phyloP scores from a whole-genome alignment of 2,329 filamentous ascomycete species.

The Penicillium sp. region DNA sequence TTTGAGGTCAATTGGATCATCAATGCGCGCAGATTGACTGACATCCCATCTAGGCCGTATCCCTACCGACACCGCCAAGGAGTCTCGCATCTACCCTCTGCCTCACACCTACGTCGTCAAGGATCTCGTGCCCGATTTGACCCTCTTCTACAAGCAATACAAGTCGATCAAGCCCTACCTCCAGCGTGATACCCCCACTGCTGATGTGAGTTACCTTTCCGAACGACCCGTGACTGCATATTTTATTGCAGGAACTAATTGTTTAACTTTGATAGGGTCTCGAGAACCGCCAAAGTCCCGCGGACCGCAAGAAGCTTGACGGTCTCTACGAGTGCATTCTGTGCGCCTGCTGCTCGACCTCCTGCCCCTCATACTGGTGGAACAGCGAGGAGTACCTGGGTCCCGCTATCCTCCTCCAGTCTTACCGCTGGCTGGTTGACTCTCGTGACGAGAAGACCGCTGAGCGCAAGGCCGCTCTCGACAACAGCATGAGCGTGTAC shows the following conservation, averaged over 20 bases:
- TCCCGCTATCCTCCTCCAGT: constrained; percentile 94
- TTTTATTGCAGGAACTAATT: neutral
- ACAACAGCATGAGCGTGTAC: constrained; percentile 99
- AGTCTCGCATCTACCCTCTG: constrained; percentile 95
- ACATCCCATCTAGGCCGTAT: constrained; percentile 74
- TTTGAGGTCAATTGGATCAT: neutral
- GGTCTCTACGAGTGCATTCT: constrained; percentile 99
- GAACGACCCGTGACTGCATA: constrained; percentile 6
- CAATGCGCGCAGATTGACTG: constrained; percentile 20
- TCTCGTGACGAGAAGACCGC: constrained; percentile 88
- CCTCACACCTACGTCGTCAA: constrained; percentile 99
- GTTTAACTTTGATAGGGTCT: constrained; percentile 67
- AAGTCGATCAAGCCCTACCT: constrained; percentile 99
- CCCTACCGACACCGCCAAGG: constrained; percentile 77
- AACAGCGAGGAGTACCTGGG: constrained; percentile 98
- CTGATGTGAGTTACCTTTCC: constrained; percentile 69
- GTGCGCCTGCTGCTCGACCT: constrained; percentile 98
- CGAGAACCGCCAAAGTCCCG: constrained; percentile 89
- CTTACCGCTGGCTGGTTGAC: constrained; percentile 96
- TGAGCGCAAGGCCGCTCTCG: constrained; percentile 86
- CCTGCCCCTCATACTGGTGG: constrained; percentile 99
- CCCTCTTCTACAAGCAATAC: constrained; percentile 99
- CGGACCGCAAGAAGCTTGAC: constrained; percentile 94
- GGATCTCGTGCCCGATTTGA: constrained; percentile 96
- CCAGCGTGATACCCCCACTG: constrained; percentile 82